Base-by-base conservation (phyloP, 2,329 filamentous ascomycete genomes). In the Colletotrichum cuscutae region DNA sequence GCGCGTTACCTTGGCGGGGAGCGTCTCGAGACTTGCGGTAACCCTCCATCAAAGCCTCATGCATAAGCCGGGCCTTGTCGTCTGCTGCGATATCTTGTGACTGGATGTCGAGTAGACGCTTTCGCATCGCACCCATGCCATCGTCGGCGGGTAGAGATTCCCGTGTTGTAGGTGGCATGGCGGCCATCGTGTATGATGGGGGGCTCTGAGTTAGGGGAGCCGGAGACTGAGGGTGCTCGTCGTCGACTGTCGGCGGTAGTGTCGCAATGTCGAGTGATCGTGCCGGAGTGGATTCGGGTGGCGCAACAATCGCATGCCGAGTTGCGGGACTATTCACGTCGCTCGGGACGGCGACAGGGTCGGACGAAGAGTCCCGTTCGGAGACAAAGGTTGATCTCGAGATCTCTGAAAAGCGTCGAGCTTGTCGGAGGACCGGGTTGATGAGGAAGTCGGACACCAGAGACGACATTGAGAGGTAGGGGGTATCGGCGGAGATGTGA, bases 51-150 rank as follows among this genome's bases (percentile, higher is more conserved):
- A 96, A 87, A 68, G 94, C 81, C 57, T 88, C 86, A 80, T 96
- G 94, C 81, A 96, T 91, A 77, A 92, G 84, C 72, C 86, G 88
- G 28, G 94, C 94, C 82, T 95, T 95, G 71, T 94, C 91, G 7
- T 86, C 80, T 56, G 87, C 85, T 4, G 88, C 81, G 60, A 91
- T 85, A 28, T 90, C 85, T 76, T 87, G 86, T 30, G 88, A 85
- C 79, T 94, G 92, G 74, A 96, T 92, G 26, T 85, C 85, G 72
- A 93, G 87, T 75, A 97, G 95, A 74, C 89, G 90, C 75, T 84
- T 87, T 77, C 94, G 87, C 77, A 96, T 81, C 67, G 84, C 82
- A 22, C 88, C 86, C 92, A 94, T 95, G 57, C 94, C 94, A 85
- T 97, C 94, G 78, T 96, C 93, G 79, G 92, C 94, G 1, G 94